Evolutionary conservation across 192 early-diverging fungal genomes (phyloP).

Genomic region (Podila epicladia): DNA sequence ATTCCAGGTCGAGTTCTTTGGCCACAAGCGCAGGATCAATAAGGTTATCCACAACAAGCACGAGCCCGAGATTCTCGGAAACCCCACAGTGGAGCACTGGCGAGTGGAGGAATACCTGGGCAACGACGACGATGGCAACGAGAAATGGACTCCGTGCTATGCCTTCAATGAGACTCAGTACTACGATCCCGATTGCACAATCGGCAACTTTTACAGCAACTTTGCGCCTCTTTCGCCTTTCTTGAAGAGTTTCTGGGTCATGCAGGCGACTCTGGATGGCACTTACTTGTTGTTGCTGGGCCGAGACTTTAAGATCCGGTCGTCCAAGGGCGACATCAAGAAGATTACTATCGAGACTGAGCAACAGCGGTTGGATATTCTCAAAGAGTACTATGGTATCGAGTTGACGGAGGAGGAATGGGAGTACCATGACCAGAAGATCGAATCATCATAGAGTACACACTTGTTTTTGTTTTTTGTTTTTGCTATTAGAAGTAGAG

Average conservation of each 20-base stretch:
- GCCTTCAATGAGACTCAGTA: constrained; percentile 17
- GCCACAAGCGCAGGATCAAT: constrained; percentile 17
- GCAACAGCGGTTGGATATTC: constrained; percentile 17
- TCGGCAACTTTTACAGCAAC: constrained; percentile 13
- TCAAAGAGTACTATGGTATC: constrained; percentile 27
- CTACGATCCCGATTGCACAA: constrained; percentile 12
- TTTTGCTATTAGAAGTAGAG: neutral
- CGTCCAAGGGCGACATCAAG: neutral
- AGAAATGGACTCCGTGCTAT: constrained; percentile 25
- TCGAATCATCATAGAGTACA: neutral
- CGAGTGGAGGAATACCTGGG: constrained; percentile 16
- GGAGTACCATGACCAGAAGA: constrained; percentile 16
- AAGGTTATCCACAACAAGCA: constrained; percentile 11
- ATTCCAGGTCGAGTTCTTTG: constrained; percentile 11
- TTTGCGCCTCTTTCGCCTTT: constrained; percentile 13
- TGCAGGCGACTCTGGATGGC: constrained; percentile 20
- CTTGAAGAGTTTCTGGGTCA: constrained; percentile 15
- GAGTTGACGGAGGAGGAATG: constrained; percentile 23
- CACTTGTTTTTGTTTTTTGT: neutral
- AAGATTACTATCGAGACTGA: constrained; percentile 17
- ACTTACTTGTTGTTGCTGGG: neutral
- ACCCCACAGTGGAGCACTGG: constrained; percentile 13
- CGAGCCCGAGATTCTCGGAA: constrained; percentile 14
- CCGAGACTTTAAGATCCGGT: constrained; percentile 3
- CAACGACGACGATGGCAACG: neutral